Percentiles rank a stretch among this genome's conserved stretches.
Conservation (phyloP, 148 eudicot species). For the Nepenthes mirabilis region DNA sequence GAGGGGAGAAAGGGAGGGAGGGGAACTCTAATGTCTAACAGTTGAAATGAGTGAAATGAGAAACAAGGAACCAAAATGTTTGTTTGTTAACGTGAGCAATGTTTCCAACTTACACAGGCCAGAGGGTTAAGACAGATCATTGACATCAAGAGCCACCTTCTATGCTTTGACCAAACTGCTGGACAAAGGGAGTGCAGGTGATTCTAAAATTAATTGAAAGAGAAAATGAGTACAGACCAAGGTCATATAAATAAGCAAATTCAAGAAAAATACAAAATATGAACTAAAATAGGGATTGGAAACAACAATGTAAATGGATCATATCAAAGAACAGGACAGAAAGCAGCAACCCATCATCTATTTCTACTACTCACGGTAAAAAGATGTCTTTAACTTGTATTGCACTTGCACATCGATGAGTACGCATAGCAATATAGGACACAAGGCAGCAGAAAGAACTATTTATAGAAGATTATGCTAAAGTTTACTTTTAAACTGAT, state of each 20-base stretch:
- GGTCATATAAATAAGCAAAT: background rate
- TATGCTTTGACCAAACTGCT: conserved; percentile 93
- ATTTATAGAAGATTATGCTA: too few species aligned
- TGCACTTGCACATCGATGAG: too few species aligned
- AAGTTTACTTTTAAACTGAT: too few species aligned
- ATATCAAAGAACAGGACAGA: background rate
- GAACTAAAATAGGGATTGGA: background rate
- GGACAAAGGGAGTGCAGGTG: conserved; percentile 95
- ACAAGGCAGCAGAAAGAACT: too few species aligned
- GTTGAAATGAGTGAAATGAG: background rate
- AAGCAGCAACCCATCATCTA: conserved; percentile 1
- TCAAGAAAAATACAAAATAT: background rate
- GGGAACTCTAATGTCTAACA: too few species aligned
- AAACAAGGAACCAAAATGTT: background rate
- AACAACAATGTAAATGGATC: background rate
- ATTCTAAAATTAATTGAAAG: conserved; percentile 31
- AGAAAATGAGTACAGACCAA: background rate
- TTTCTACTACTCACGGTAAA: background rate
- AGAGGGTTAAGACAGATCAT: conserved; percentile 94
- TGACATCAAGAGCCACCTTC: conserved; percentile 98
- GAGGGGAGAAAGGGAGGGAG: too few species aligned
- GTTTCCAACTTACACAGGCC: conserved; percentile 63
- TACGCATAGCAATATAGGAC: too few species aligned
- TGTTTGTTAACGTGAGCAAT: too few species aligned
- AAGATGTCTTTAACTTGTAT: background rate